Evolutionary conservation across 768 basidiomycete genomes (phyloP).

Genomic region (Suillus placidus): DNA sequence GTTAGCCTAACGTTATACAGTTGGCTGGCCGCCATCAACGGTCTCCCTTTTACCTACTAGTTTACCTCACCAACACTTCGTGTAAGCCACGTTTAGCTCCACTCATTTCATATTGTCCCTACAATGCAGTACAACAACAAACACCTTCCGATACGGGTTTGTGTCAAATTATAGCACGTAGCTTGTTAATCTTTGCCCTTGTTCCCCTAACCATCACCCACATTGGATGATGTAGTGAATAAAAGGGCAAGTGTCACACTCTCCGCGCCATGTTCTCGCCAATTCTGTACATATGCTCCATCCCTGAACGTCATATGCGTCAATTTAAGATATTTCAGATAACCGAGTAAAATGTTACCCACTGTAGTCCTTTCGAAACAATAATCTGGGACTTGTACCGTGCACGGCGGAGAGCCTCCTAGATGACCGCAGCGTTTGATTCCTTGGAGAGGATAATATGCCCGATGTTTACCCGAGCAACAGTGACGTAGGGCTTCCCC

Average conservation of each 20-base stretch:
- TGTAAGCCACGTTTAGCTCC: slow-evolving; percentile 8
- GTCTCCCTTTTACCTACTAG: slow-evolving; percentile 4
- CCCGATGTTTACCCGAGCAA: slow-evolving; percentile 95
- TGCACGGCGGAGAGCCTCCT: slow-evolving; percentile 95
- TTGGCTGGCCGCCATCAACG: slow-evolving; percentile 4
- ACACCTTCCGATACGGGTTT: neutral
- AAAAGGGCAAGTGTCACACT: slow-evolving; percentile 45
- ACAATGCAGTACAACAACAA: neutral
- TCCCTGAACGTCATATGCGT: slow-evolving; percentile 54
- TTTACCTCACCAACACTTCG: slow-evolving; percentile 3
- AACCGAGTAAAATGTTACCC: slow-evolving; percentile 37
- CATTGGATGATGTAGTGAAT: slow-evolving; percentile 74
- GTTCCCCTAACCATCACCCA: slow-evolving; percentile 82
- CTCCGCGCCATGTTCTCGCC: slow-evolving; percentile 42
- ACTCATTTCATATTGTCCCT: slow-evolving; percentile 6
- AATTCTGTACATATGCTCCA: slow-evolving; percentile 89
- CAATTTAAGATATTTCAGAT: slow-evolving; percentile 9
- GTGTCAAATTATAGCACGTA: neutral
- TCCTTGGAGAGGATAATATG: slow-evolving; percentile 95
- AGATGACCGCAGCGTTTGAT: slow-evolving; percentile 79
- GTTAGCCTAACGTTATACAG: slow-evolving; percentile 3
- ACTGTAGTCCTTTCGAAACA: slow-evolving; percentile 93
- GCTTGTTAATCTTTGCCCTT: slow-evolving; percentile 63
- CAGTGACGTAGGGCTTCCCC: slow-evolving; percentile 98
- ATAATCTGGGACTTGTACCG: slow-evolving; percentile 99